Percentiles rank a stretch among this genome's conserved stretches.
Evolutionary conservation across 2,329 filamentous ascomycete species (phyloP).

Genomic region (Sporothrix humicola): DNA sequence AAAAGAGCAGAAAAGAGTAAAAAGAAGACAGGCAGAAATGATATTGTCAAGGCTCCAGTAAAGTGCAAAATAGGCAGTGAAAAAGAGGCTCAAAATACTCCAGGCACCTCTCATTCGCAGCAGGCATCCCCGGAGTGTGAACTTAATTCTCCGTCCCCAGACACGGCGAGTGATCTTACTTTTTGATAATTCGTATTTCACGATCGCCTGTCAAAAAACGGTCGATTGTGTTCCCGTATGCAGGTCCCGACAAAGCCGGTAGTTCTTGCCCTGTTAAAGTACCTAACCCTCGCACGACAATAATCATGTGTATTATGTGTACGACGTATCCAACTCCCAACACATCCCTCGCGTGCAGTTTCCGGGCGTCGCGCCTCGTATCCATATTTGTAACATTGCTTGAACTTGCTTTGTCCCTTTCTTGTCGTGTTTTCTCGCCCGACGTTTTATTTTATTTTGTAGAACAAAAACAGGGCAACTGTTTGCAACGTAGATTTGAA

Average conservation of each 20-base stretch:
- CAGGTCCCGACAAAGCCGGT: conserved; percentile 16
- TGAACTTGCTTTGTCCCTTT: not conserved
- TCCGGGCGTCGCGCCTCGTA: conserved; percentile 12
- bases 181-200: not conserved
- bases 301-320: too few species aligned
- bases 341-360: not conserved
- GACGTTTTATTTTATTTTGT: not conserved
- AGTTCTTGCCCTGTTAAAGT: conserved; percentile 6
- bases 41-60: not conserved
- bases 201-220: not conserved
- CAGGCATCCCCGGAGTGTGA: not conserved
- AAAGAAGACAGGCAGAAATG: not conserved
- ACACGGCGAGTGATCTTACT: not conserved
- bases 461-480: not conserved
- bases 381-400: not conserved
- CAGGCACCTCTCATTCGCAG: not conserved
- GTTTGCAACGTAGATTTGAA: not conserved
- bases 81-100: not conserved
- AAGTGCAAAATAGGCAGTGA: too few species aligned
- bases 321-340: too few species aligned
- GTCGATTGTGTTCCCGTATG: not conserved
- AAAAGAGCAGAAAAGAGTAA: not conserved
- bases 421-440: not conserved
- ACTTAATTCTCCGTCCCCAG: not conserved
- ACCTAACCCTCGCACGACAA: too few species aligned